Evolutionary conservation across 2,329 filamentous ascomycete species (phyloP).

Genomic region (Claviceps pusilla): DNA sequence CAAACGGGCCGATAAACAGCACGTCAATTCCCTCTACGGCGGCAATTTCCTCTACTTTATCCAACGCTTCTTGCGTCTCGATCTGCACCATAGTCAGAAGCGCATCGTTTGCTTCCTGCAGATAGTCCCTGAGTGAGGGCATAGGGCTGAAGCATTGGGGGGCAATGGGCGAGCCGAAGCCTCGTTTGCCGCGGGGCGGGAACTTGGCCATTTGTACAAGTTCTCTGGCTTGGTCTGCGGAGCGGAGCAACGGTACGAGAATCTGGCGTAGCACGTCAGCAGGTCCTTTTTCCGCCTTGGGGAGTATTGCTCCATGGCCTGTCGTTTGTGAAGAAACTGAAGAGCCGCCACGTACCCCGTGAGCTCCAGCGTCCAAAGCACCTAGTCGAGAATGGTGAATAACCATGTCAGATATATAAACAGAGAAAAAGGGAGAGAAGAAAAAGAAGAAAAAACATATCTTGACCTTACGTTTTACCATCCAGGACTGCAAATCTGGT

Average conservation of each 20-base stretch:
- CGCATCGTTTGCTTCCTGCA: constrained; percentile 32
- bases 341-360: constrained; percentile 25
- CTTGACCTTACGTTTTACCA: constrained; percentile 26
- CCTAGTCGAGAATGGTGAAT: constrained; percentile 12
- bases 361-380: constrained; percentile 35
- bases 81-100: constrained; percentile 54
- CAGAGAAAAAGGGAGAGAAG: no score
- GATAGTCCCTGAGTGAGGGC: constrained; percentile 31
- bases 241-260: constrained; percentile 30
- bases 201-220: constrained; percentile 35
- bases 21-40: constrained; percentile 45
- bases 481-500: constrained; percentile 33
- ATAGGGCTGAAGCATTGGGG: constrained; percentile 27
- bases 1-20: constrained; percentile 51
- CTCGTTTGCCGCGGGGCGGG: constrained; percentile 32
- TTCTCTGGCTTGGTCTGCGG: constrained; percentile 27
- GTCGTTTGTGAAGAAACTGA: background rate
- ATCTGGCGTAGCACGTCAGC: constrained; percentile 17
- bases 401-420: background rate
- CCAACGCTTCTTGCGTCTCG: constrained; percentile 48
- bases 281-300: background rate
- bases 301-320: background rate
- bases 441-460: background rate
- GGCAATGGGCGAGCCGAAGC: constrained; percentile 35
- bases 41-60: constrained; percentile 46